Conservation (phyloP, 2,329 filamentous ascomycete genomes). For the Colletotrichum orchidophilum region DNA sequence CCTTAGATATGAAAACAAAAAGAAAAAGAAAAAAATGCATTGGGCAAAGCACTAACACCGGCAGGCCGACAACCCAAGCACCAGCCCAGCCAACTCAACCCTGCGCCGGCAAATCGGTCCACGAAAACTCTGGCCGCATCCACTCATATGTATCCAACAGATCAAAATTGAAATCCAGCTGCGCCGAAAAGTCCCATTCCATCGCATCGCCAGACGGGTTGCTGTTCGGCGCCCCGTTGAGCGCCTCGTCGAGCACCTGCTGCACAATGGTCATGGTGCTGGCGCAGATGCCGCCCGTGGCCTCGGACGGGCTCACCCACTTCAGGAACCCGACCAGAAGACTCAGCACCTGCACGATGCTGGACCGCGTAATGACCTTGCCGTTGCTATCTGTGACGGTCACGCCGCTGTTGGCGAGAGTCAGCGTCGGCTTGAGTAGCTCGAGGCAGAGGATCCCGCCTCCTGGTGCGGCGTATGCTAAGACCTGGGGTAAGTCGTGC, state of each 20-base stretch:
- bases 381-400: slow-evolving; percentile 37
- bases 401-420: slow-evolving; percentile 37
- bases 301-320: slow-evolving; percentile 57
- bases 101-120: slow-evolving; percentile 1
- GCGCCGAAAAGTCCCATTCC: slow-evolving; percentile 45
- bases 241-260: slow-evolving; percentile 58
- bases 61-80: not conserved
- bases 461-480: slow-evolving; percentile 59
- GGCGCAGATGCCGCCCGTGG: slow-evolving; percentile 56
- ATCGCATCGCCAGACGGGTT: slow-evolving; percentile 34
- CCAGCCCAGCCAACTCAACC: not conserved
- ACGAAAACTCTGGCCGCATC: slow-evolving; percentile 42
- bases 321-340: slow-evolving; percentile 60
- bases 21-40: too few relatives aligned
- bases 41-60: too few relatives aligned
- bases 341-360: slow-evolving; percentile 61
- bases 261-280: slow-evolving; percentile 58
- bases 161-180: slow-evolving; percentile 55
- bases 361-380: slow-evolving; percentile 52
- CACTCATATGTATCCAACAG: slow-evolving; percentile 60
- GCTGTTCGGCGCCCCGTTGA: slow-evolving; percentile 48
- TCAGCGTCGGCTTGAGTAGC: slow-evolving; percentile 46
- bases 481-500: slow-evolving; percentile 45
- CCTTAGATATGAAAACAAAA: too few relatives aligned
- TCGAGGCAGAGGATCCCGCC: slow-evolving; percentile 61